Conservation (phyloP, 805 yeast genomes). For the Candida ulmi region DNA sequence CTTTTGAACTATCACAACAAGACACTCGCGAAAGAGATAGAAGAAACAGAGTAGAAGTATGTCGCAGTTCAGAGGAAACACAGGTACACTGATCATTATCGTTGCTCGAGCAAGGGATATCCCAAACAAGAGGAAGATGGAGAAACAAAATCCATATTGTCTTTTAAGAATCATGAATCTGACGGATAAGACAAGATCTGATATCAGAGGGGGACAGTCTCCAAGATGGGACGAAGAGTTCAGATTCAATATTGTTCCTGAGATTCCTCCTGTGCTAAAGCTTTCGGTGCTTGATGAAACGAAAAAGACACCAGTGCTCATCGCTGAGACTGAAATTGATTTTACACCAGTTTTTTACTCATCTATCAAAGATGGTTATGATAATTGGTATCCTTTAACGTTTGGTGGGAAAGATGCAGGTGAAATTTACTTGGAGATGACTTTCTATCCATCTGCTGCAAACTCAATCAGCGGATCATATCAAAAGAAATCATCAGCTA, state of each 20-base stretch:
- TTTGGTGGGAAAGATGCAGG: slow-evolving; percentile 79
- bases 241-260: slow-evolving; percentile 59
- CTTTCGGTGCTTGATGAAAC: slow-evolving; percentile 81
- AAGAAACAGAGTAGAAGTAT: slow-evolving; percentile 2
- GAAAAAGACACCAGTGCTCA: slow-evolving; percentile 78
- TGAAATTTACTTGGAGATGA: slow-evolving; percentile 82
- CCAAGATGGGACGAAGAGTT: slow-evolving; percentile 84
- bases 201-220: slow-evolving; percentile 88
- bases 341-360: slow-evolving; percentile 66
- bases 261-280: slow-evolving; percentile 56
- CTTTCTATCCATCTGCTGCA: slow-evolving; percentile 61
- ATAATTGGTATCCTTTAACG: slow-evolving; percentile 73
- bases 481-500: no score
- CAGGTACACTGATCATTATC: slow-evolving; percentile 63
- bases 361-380: slow-evolving; percentile 68
- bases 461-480: slow-evolving; percentile 1
- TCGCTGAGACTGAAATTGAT: slow-evolving; percentile 78
- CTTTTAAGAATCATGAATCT: slow-evolving; percentile 75
- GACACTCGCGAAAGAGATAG: no score
- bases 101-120: slow-evolving; percentile 79
- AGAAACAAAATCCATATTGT: slow-evolving; percentile 91
- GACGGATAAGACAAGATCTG: slow-evolving; percentile 73
- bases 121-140: slow-evolving; percentile 79
- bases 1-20: no score
- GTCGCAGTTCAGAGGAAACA: slow-evolving; percentile 25